phyloP scores from a whole-genome alignment of 1,284 basidiomycete genomes.

The Moesziomyces parantarcticus region DNA sequence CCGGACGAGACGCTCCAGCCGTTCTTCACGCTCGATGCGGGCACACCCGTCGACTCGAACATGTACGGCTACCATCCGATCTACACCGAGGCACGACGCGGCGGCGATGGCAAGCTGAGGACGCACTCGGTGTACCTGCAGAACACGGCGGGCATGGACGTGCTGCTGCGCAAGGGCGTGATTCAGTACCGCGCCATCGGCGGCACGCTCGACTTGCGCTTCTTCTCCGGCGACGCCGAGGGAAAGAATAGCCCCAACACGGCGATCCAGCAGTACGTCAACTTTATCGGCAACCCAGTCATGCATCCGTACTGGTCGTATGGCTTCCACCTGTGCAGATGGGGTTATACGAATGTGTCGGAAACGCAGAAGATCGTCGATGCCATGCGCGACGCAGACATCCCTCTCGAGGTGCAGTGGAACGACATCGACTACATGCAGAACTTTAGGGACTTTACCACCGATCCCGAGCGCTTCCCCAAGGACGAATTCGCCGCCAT shows the following conservation, averaged over 20 bases:
- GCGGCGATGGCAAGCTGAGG: conserved; percentile 61
- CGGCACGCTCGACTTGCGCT: conserved; percentile 57
- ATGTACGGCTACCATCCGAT: conserved; percentile 79
- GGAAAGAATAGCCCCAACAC: conserved; percentile 38
- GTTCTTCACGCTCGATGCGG: conserved; percentile 75
- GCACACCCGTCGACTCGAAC: conserved; percentile 44
- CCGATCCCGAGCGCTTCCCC: conserved; percentile 76
- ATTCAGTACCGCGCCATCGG: conserved; percentile 59
- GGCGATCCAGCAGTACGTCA: conserved; percentile 55
- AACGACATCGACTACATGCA: conserved; percentile 79
- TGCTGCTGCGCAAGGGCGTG: conserved; percentile 39
- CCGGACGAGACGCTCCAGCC: conserved; percentile 75
- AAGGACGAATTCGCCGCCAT: conserved; percentile 74
- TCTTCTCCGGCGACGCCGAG: conserved; percentile 41
- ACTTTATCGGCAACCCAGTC: conserved; percentile 46
- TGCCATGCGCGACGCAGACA: conserved; percentile 62
- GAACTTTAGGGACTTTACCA: conserved; percentile 76
- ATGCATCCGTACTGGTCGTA: conserved; percentile 52
- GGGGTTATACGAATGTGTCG: conserved; percentile 53
- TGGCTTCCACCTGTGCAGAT: conserved; percentile 59
- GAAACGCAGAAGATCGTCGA: conserved; percentile 44
- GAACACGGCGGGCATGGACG: conserved; percentile 55
- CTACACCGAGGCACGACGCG: conserved; percentile 76
- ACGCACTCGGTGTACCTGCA: conserved; percentile 46
- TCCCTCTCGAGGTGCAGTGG: conserved; percentile 81